Percentiles rank a stretch among this genome's conserved stretches.
Conservation (phyloP, 2,329 filamentous ascomycete genomes). For the Myriosclerotinia curreyana region DNA sequence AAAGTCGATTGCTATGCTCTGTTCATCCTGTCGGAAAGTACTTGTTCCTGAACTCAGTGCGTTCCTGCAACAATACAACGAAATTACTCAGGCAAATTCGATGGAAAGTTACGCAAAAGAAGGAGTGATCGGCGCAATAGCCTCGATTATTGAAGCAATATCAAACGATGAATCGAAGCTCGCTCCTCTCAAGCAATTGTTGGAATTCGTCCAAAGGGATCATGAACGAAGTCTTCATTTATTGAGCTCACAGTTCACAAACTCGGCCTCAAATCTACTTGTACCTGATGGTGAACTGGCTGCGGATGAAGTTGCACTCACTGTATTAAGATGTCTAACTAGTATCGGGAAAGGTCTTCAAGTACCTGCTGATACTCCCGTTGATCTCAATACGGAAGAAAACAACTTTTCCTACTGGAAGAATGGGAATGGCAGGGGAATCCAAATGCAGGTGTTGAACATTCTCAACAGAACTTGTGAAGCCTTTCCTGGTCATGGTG, state of each 20-base stretch:
- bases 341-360: conserved; percentile 72
- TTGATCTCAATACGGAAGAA: conserved; percentile 61
- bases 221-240: conserved; percentile 45
- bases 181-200: conserved; percentile 54
- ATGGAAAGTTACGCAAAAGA: conserved; percentile 70
- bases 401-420: conserved; percentile 47
- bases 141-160: conserved; percentile 71
- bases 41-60: conserved; percentile 64
- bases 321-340: conserved; percentile 63
- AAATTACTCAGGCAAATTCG: conserved; percentile 56
- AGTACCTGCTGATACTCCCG: conserved; percentile 60
- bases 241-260: conserved; percentile 14
- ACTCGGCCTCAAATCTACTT: neutral
- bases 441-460: conserved; percentile 51
- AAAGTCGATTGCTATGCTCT: conserved; percentile 70
- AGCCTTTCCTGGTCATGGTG: conserved; percentile 58
- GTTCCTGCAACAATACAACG: conserved; percentile 69
- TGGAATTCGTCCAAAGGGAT: conserved; percentile 61
- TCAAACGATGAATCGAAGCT: conserved; percentile 55
- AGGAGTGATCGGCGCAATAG: conserved; percentile 69
- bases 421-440: conserved; percentile 45
- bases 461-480: conserved; percentile 50
- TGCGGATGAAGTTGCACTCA: conserved; percentile 41
- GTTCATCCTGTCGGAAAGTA: conserved; percentile 68
- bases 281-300: neutral